Percentiles rank a stretch among this genome's conserved stretches.
These are phyloP conservation scores for Paraphoma sp. DNA, from an alignment of 2,329 filamentous ascomycete species.

Conservation along the genomic window DNA sequence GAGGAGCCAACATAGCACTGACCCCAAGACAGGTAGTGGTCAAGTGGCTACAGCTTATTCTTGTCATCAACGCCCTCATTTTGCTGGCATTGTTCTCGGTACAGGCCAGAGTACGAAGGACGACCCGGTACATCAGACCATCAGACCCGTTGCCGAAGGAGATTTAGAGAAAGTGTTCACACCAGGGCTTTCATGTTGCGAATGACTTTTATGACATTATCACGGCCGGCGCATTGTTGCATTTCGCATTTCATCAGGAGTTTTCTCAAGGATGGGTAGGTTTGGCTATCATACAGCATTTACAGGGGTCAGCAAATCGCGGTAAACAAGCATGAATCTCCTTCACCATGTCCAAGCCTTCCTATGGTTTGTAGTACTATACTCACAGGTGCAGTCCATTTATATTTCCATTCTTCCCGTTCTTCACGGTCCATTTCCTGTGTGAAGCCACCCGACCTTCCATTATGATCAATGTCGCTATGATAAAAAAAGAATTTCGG, in stretches of 20 bases:
- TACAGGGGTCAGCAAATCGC: no score
- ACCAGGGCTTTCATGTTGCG: neutral
- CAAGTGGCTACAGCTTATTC: slow-evolving; percentile 38
- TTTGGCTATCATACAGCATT: no score
- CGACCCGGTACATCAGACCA: slow-evolving; percentile 17
- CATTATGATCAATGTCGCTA: neutral
- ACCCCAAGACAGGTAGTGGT: slow-evolving; percentile 22
- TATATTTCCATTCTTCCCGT: no score
- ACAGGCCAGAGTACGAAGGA: slow-evolving; percentile 31
- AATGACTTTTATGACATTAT: neutral
- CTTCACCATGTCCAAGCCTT: no score
- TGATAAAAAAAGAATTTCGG: neutral
- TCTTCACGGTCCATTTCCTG: no score
- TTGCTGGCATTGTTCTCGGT: slow-evolving; percentile 29
- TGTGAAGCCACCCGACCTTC: neutral
- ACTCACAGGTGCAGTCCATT: no score
- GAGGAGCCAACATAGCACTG: neutral
- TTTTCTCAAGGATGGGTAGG: neutral
- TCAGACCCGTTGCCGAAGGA: slow-evolving; percentile 1
- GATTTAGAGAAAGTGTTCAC: neutral
- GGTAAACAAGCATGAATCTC: no score
- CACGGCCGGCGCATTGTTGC: neutral
- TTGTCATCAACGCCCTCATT: slow-evolving; percentile 24
- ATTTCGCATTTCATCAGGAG: neutral
- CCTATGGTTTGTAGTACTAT: no score